These are phyloP conservation scores for Dioscorea dumetorum DNA, from an alignment of 106 monocot genomes.

Conservation along the genomic window DNA sequence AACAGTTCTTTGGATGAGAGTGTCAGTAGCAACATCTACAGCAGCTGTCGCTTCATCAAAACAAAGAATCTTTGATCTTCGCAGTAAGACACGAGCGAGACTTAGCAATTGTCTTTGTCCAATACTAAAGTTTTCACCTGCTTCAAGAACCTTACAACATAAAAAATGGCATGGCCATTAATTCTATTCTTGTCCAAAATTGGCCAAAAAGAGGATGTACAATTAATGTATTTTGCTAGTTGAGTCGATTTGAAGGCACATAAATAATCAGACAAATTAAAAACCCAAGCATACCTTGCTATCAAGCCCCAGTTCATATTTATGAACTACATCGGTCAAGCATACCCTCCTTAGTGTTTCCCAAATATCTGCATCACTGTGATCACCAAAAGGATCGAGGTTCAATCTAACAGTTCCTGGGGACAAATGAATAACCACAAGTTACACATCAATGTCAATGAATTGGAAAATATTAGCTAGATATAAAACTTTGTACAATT, in stretches of 20 bases:
- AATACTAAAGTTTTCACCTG: constrained; percentile 96
- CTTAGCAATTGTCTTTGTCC: constrained; percentile 95
- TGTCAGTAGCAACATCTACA: constrained; percentile 97
- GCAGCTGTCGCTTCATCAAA: constrained; percentile 99
- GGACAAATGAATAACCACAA: not conserved
- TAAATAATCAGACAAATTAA: not conserved
- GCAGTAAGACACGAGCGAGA: constrained; percentile 80
- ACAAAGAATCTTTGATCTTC: constrained; percentile 95
- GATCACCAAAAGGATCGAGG: constrained; percentile 96
- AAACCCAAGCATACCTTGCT: constrained; percentile 50
- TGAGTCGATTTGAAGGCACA: too few relatives aligned
- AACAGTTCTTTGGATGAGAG: constrained; percentile 95
- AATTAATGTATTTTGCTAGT: too few relatives aligned
- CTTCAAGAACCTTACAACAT: constrained; percentile 62
- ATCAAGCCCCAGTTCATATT: constrained; percentile 83
- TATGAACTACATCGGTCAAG: constrained; percentile 78
- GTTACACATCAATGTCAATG: too few relatives aligned
- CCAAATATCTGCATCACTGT: constrained; percentile 99
- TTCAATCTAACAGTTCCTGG: constrained; percentile 92
- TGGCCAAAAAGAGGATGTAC: too few relatives aligned
- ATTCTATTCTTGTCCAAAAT: not conserved
- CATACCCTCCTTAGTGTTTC: constrained; percentile 91
- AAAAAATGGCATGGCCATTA: too few relatives aligned
- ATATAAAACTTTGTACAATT: too few relatives aligned
- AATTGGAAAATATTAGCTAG: too few relatives aligned